Conservation (phyloP, 1,284 basidiomycete species). For the Grifola frondosa region DNA sequence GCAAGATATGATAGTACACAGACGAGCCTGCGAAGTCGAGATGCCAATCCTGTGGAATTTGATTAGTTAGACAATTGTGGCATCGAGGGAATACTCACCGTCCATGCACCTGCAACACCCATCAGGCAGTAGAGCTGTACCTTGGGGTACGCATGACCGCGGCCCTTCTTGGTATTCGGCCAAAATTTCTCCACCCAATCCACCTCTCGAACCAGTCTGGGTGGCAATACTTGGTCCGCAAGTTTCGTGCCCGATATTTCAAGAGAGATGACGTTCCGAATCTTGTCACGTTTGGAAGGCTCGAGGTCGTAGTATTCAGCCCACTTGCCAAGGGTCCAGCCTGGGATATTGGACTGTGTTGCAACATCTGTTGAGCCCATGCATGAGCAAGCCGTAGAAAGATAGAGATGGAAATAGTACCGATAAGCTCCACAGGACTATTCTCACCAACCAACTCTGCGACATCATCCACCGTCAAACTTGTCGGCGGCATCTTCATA, state of each 20-base stretch:
- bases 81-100: constrained; percentile 50
- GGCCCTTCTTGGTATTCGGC: constrained; percentile 75
- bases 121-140: constrained; percentile 97
- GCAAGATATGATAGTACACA: constrained; percentile 90
- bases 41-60: constrained; percentile 84
- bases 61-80: constrained; percentile 8
- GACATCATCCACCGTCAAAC: constrained; percentile 77
- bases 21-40: constrained; percentile 95
- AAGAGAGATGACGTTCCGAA: constrained; percentile 46
- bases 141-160: constrained; percentile 82
- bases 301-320: constrained; percentile 80
- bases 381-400: constrained; percentile 4
- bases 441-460: constrained; percentile 78
- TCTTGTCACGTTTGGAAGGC: constrained; percentile 70
- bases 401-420: constrained; percentile 41
- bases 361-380: constrained; percentile 63
- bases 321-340: constrained; percentile 92
- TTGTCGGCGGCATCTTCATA: constrained; percentile 77
- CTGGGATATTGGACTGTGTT: constrained; percentile 75
- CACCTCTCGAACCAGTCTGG: constrained; percentile 81
- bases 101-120: constrained; percentile 87
- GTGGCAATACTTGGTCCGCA: constrained; percentile 73
- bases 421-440: constrained; percentile 85
- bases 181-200: constrained; percentile 98
- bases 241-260: constrained; percentile 39